A percentile compares a stretch with the other conserved stretches of the same genome.
These are phyloP conservation scores for Castanospermum australe DNA, from an alignment of 306 rosid species.

Conservation along the genomic window DNA sequence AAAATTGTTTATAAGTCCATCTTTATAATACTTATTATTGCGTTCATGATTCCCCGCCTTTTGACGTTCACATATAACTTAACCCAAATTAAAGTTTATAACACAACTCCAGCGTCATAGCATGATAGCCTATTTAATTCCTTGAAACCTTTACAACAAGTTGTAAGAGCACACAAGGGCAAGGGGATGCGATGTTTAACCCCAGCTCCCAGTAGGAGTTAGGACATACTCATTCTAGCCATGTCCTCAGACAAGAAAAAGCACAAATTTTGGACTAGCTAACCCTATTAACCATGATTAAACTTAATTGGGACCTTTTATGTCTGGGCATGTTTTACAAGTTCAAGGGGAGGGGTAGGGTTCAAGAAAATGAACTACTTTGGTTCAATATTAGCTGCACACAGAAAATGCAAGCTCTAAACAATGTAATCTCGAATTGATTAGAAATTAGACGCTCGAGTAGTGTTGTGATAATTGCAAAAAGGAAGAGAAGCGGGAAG, in stretches of 20 bases:
- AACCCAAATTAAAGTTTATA: background rate
- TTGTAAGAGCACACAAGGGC: background rate
- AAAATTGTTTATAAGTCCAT: background rate
- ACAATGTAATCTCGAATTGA: too few relatives aligned
- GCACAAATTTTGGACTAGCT: background rate
- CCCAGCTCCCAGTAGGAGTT: background rate
- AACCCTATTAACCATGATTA: background rate
- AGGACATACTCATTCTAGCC: background rate
- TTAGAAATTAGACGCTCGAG: too few relatives aligned
- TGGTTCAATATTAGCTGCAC: background rate
- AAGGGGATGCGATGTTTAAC: background rate
- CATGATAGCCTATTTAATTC: background rate
- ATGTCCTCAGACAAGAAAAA: background rate
- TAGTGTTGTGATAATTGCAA: too few relatives aligned
- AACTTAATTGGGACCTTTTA: background rate
- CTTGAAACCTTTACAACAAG: background rate
- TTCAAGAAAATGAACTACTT: background rate
- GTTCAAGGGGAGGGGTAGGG: too few relatives aligned
- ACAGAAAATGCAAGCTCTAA: too few relatives aligned
- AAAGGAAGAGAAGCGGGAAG: too few relatives aligned
- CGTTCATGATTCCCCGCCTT: background rate
- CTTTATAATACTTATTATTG: background rate
- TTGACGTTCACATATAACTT: background rate
- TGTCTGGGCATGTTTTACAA: too few relatives aligned
- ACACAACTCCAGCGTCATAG: background rate